Percentiles rank a stretch among this genome's conserved stretches.
phyloP scores from a whole-genome alignment of 2,329 filamentous ascomycete genomes.

The Geoglossum cookeanum region DNA sequence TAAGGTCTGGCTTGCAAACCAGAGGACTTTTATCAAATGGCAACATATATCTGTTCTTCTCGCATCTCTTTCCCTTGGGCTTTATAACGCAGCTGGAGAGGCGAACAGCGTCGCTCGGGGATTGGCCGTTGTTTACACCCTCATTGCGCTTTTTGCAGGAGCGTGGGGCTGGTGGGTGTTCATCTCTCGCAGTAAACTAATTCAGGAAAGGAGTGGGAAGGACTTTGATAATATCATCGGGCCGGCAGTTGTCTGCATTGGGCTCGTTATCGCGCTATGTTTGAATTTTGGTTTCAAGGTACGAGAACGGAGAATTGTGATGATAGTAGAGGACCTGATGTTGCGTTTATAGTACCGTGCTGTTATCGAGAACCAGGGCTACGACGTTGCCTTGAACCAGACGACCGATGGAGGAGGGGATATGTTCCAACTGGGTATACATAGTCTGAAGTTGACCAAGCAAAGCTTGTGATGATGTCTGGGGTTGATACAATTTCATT shows the following conservation, averaged over 20 bases:
- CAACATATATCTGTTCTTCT: slow-evolving; percentile 85
- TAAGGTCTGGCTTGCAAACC: slow-evolving; percentile 97
- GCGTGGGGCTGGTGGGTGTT: slow-evolving; percentile 79
- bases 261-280: slow-evolving; percentile 57
- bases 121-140: slow-evolving; percentile 68
- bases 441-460: background rate
- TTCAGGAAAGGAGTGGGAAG: slow-evolving; percentile 66
- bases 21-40: slow-evolving; percentile 97
- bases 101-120: slow-evolving; percentile 52
- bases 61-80: slow-evolving; percentile 59
- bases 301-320: slow-evolving; percentile 14
- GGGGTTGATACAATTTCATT: background rate
- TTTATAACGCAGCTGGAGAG: slow-evolving; percentile 75
- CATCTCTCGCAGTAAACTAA: slow-evolving; percentile 55
- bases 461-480: background rate
- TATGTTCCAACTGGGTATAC: background rate
- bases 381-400: background rate
- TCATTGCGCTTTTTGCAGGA: slow-evolving; percentile 65
- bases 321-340: slow-evolving; percentile 2
- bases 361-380: background rate
- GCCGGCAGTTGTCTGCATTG: slow-evolving; percentile 63
- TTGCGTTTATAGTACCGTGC: slow-evolving; percentile 3
- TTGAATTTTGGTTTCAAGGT: slow-evolving; percentile 84
- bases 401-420: background rate
- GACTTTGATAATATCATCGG: slow-evolving; percentile 85